Percentiles rank a stretch among this genome's conserved stretches.
Evolutionary conservation across 2,329 filamentous ascomycete genomes (phyloP).

Genomic region (Apiospora saccharicola): DNA sequence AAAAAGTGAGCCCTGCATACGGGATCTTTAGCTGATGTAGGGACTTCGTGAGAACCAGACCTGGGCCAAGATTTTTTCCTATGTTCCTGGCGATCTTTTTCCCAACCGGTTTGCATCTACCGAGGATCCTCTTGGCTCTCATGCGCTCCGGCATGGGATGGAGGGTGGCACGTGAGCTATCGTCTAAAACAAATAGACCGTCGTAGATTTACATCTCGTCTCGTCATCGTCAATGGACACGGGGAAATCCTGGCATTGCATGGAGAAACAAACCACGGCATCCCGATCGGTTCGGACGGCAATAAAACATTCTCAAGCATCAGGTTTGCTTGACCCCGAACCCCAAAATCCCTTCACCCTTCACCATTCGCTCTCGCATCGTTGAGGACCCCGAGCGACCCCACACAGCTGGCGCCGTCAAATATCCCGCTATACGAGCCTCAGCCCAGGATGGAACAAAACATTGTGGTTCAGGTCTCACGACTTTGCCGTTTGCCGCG

Average conservation of each 20-base stretch:
- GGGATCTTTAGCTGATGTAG: background rate
- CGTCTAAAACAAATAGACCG: background rate
- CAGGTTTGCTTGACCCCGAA: too few relatives aligned
- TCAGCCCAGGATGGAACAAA: background rate
- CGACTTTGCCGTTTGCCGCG: slow-evolving; percentile 7
- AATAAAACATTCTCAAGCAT: background rate
- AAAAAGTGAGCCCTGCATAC: slow-evolving; percentile 1
- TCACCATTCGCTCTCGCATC: background rate
- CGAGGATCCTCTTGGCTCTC: slow-evolving; percentile 4
- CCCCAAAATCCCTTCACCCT: background rate
- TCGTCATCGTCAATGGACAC: background rate
- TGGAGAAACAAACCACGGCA: slow-evolving; percentile 6
- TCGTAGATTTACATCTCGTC: background rate
- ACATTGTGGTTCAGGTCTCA: slow-evolving; percentile 4
- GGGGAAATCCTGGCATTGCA: background rate
- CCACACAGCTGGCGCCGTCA: background rate
- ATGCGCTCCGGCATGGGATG: background rate
- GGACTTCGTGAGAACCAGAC: background rate
- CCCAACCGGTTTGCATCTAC: slow-evolving; percentile 17
- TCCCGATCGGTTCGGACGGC: background rate
- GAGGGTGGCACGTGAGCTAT: slow-evolving; percentile 3
- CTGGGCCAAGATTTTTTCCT: background rate
- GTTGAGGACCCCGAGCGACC: background rate
- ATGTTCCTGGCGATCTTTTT: slow-evolving; percentile 11
- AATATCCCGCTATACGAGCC: slow-evolving; percentile 16